These are phyloP conservation scores for Garcia nutans DNA, from an alignment of 345 rosid genomes.

Conservation along the genomic window DNA sequence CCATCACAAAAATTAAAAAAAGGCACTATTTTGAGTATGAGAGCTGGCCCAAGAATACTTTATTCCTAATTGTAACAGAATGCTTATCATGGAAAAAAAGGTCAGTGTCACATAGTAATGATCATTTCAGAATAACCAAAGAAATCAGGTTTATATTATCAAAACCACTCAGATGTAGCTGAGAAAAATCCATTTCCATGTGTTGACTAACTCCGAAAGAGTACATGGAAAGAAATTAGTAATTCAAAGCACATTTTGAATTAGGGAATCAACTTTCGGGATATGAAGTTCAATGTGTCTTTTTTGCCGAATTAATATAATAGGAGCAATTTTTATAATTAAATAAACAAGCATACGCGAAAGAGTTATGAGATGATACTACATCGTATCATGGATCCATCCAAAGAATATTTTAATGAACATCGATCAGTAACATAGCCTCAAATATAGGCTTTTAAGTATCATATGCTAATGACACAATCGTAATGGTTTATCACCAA, in stretches of 20 bases:
- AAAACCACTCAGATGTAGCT: neutral
- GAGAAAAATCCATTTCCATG: neutral
- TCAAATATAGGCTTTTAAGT: too few relatives aligned
- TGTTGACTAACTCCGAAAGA: neutral
- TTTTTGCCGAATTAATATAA: neutral
- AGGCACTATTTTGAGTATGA: neutral
- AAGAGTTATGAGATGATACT: neutral
- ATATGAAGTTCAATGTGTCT: neutral
- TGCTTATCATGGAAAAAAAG: neutral
- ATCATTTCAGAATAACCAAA: neutral
- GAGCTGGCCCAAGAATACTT: neutral
- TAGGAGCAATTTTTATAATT: neutral
- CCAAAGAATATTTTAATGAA: neutral
- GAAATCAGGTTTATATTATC: neutral
- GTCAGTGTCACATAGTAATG: neutral
- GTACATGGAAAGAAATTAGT: neutral
- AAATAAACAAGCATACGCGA: neutral
- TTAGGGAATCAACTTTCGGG: neutral
- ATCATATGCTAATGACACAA: too few relatives aligned
- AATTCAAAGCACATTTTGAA: neutral
- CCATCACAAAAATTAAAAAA: neutral
- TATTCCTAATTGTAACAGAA: neutral
- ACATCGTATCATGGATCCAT: neutral
- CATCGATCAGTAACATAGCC: too few relatives aligned
- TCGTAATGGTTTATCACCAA: too few relatives aligned